phyloP scores from a whole-genome alignment of 2,329 filamentous ascomycete genomes.

The Celoporthe dispersa region DNA sequence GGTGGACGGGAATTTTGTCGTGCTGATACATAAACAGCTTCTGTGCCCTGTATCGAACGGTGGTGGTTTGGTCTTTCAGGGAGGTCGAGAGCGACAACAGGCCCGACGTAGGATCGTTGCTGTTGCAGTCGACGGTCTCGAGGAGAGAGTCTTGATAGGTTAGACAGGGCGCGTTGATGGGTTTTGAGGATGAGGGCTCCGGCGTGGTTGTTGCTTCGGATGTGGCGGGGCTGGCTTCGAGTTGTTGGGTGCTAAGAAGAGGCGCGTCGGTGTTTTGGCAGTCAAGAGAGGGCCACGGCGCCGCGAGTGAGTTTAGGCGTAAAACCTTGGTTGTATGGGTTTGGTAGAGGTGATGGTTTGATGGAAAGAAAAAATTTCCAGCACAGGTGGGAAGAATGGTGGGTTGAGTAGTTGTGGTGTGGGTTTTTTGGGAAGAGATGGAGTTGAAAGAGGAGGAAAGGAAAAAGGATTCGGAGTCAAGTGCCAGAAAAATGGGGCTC shows the following conservation, averaged over 20 bases:
- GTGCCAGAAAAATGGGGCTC: slow-evolving; percentile 10
- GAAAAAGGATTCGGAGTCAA: slow-evolving; percentile 12
- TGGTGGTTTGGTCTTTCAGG: slow-evolving; percentile 31
- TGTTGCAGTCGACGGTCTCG: slow-evolving; percentile 8
- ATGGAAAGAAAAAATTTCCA: slow-evolving; percentile 15
- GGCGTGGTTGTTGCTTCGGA: slow-evolving; percentile 13
- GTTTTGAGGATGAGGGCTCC: slow-evolving; percentile 14
- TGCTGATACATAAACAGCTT: slow-evolving; percentile 98
- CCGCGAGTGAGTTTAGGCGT: neutral
- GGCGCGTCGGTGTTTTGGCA: neutral
- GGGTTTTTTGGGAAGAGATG: slow-evolving; percentile 12
- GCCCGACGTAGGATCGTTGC: neutral
- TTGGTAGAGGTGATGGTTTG: neutral
- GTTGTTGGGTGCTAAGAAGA: neutral
- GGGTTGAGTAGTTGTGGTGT: slow-evolving; percentile 10
- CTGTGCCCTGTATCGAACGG: slow-evolving; percentile 43
- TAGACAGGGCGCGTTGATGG: slow-evolving; percentile 14
- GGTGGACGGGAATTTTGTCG: slow-evolving; percentile 87
- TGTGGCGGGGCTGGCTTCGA: slow-evolving; percentile 2
- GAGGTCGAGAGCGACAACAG: slow-evolving; percentile 20
- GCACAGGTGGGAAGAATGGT: slow-evolving; percentile 9
- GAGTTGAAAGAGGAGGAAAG: slow-evolving; percentile 11
- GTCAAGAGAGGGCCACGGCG: slow-evolving; percentile 8
- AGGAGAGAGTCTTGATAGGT: neutral
- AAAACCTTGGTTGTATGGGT: neutral